Evolutionary conservation across 2,329 filamentous ascomycete genomes (phyloP), one percentile per base, ranked within the genome.

Genomic region (Monilinia fructicola): DNA sequence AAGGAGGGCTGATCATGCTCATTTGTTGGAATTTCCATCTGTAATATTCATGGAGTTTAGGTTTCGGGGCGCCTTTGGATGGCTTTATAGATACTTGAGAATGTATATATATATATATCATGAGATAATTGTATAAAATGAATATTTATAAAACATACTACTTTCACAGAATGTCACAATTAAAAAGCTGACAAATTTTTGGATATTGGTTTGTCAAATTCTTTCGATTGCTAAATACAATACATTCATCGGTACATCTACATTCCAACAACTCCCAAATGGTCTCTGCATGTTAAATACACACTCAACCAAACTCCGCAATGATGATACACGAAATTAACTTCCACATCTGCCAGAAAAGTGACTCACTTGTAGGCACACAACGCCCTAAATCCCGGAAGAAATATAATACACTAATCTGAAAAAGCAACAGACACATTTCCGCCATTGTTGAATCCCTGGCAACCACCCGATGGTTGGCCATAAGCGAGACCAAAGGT

Each of bases 381-480:
- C 35, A 14, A 54, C 12, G 42, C 9, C n/a, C 9, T 12, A 16
- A 7, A 26, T 23, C 14, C 18, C 6, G 4, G 18, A 10, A n/a
- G 18, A 28, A 52, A 40, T 48, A 40, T 3, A 26, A 65, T 31
- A 52, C n/a, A 50, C 44, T 52, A 65, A 4, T 52, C 23, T 2
- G 54, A 54, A 26, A 67, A 58, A 9, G 31, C 54, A 46, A 66
- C 52, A 11, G 54, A 38, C 18, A 67, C 50, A 16, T 61, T 40
- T 16, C 50, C 52, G 10, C 59, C 63, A 44, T 65, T 66, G 10
- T 40, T 61, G 11, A 67, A 67, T 10, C 66, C 66, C n/a, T 67
- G 63, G 12, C 66, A 67, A 12, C 66, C 66, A 62, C 66, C 66
- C 6, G 53, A 53, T 46, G 66, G 66, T 1, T 67, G 50, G 18